These are phyloP conservation scores for Cruciata laevipes DNA, from an alignment of 257 asterid genomes.

Conservation along the genomic window DNA sequence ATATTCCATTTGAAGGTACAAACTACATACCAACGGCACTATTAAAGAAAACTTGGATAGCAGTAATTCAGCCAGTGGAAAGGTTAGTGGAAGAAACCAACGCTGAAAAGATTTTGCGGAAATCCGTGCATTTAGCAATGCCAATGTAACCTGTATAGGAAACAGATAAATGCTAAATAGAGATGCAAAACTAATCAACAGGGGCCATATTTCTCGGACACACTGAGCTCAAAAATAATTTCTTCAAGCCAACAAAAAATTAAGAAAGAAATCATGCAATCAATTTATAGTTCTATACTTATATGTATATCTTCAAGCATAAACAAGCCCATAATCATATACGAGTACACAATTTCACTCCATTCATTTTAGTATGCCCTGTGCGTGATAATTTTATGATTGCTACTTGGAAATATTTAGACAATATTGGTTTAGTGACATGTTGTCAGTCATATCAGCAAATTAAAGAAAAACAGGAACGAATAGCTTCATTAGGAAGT, in stretches of 20 bases:
- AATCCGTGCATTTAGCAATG: constrained; percentile 78
- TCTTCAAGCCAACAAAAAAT: not conserved
- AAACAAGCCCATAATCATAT: not conserved
- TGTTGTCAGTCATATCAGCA: not conserved
- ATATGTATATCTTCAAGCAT: not conserved
- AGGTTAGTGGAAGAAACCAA: constrained; percentile 61
- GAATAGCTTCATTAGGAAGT: constrained; percentile 1
- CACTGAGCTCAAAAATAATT: too few species aligned
- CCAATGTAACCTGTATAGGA: constrained; percentile 52
- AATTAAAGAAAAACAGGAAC: not conserved
- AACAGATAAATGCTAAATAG: not conserved
- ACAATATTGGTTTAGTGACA: not conserved
- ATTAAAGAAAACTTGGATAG: constrained; percentile 80
- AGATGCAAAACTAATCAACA: not conserved
- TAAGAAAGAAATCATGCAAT: not conserved
- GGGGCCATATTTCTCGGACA: not conserved
- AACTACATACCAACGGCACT: constrained; percentile 67
- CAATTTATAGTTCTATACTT: not conserved
- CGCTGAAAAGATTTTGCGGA: constrained; percentile 54
- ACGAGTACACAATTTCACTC: not conserved
- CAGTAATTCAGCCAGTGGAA: constrained; percentile 57
- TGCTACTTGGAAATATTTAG: not conserved
- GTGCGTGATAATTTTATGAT: not conserved
- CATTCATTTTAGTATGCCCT: not conserved
- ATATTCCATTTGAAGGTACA: constrained; percentile 12